Evolutionary conservation across 2,329 filamentous ascomycete genomes (phyloP).

Genomic region (Calonectria leucothoes): DNA sequence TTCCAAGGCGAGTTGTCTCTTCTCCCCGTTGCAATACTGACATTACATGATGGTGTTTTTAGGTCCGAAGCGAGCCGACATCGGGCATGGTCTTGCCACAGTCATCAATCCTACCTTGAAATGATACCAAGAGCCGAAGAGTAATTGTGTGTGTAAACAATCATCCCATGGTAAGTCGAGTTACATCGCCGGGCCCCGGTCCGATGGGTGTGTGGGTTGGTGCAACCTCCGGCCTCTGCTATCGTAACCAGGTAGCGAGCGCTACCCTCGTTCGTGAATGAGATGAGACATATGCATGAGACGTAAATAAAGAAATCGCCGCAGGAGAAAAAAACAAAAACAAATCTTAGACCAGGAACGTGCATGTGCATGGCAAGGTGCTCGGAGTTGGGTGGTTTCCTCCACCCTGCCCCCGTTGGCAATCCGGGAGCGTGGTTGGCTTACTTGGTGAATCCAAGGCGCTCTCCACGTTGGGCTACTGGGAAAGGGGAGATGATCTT

Average conservation of each 20-base stretch:
- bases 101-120: neutral
- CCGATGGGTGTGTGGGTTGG: neutral
- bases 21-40: constrained; percentile 21
- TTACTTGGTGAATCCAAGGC: neutral
- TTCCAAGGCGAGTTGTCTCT: constrained; percentile 6
- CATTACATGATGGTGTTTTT: constrained; percentile 5
- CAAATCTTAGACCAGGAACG: constrained; percentile 7
- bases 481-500: constrained; percentile 9
- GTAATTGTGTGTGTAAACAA: neutral
- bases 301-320: neutral
- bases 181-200: neutral
- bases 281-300: neutral
- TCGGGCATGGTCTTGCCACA: neutral
- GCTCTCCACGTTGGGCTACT: neutral
- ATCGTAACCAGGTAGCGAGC: neutral
- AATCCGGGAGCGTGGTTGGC: neutral
- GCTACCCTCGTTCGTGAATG: neutral
- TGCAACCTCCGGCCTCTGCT: neutral
- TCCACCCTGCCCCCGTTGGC: neutral
- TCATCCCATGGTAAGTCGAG: neutral
- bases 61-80: constrained; percentile 3
- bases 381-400: neutral
- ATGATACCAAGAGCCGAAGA: neutral
- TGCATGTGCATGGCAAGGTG: neutral
- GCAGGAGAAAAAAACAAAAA: neutral